A percentile compares a stretch with the other conserved stretches of the same genome.
Conservation (phyloP, 1,139 yeast species). For the Yamadazyma buinensis region DNA sequence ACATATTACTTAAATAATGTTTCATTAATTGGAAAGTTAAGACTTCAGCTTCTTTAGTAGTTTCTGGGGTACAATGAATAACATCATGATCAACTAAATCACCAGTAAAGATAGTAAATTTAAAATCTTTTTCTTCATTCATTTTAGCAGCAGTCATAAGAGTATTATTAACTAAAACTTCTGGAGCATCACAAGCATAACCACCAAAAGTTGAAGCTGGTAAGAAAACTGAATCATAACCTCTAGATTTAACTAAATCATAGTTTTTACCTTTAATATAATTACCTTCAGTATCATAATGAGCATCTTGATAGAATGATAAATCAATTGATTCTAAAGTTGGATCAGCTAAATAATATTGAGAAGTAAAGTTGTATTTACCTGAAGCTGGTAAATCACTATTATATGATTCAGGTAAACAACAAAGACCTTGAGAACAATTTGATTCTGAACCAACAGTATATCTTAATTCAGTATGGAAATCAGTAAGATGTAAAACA, state of each 20-base stretch:
- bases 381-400: slow-evolving; percentile 20
- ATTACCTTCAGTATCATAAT: slow-evolving; percentile 29
- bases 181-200: slow-evolving; percentile 65
- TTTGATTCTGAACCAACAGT: slow-evolving; percentile 58
- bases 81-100: slow-evolving; percentile 65
- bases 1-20: slow-evolving; percentile 47
- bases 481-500: slow-evolving; percentile 65
- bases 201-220: slow-evolving; percentile 63
- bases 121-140: slow-evolving; percentile 35
- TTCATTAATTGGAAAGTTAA: slow-evolving; percentile 52
- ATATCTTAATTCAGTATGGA: slow-evolving; percentile 59
- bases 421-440: slow-evolving; percentile 51
- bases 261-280: slow-evolving; percentile 40
- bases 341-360: slow-evolving; percentile 18
- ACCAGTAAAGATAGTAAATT: slow-evolving; percentile 66
- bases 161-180: slow-evolving; percentile 52
- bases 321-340: slow-evolving; percentile 15
- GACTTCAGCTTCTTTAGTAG: slow-evolving; percentile 52
- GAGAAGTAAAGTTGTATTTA: slow-evolving; percentile 31
- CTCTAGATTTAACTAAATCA: slow-evolving; percentile 33
- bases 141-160: slow-evolving; percentile 39
- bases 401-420: slow-evolving; percentile 39
- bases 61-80: slow-evolving; percentile 40
- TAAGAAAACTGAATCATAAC: slow-evolving; percentile 36
- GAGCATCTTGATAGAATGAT: slow-evolving; percentile 30